Evolutionary conservation across 2,329 filamentous ascomycete species (phyloP).

Genomic region (Arachnomyces sp.): DNA sequence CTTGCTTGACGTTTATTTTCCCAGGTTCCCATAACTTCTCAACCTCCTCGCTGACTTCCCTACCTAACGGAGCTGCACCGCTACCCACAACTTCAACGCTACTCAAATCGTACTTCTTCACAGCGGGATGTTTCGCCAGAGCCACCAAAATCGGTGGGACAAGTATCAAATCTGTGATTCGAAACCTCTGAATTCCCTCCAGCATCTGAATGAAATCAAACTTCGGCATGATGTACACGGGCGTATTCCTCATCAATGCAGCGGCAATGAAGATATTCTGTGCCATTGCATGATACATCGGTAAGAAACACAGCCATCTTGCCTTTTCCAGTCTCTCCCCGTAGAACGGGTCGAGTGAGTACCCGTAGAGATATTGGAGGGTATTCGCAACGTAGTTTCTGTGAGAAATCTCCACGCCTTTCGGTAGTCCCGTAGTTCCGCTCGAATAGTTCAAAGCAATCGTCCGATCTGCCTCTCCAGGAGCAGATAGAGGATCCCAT

Average conservation of each 20-base stretch:
- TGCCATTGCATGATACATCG: conserved; percentile 67
- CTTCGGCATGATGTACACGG: conserved; percentile 69
- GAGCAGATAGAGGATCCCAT: conserved; percentile 48
- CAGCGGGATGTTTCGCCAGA: conserved; percentile 63
- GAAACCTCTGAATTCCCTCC: conserved; percentile 57
- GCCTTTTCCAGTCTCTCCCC: conserved; percentile 35
- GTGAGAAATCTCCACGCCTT: conserved; percentile 78
- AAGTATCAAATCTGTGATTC: conserved; percentile 58
- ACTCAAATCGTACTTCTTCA: conserved; percentile 60
- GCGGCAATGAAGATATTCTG: conserved; percentile 64
- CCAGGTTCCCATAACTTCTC: conserved; percentile 49
- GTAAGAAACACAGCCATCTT: conserved; percentile 59
- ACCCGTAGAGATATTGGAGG: conserved; percentile 48
- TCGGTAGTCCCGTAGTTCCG: conserved; percentile 72
- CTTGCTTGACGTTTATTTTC: conserved; percentile 55
- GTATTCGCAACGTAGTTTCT: conserved; percentile 67
- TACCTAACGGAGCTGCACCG: conserved; percentile 62
- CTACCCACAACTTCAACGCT: conserved; percentile 53
- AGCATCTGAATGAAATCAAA: conserved; percentile 72
- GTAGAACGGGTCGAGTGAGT: conserved; percentile 42
- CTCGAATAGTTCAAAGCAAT: conserved; percentile 69
- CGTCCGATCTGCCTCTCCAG: conserved; percentile 34
- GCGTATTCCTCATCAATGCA: conserved; percentile 49
- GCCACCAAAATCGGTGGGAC: conserved; percentile 71
- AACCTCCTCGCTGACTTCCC: conserved; percentile 52